Base-by-base conservation (phyloP, 2,329 filamentous ascomycete genomes). In the Fusarium dlaminii region DNA sequence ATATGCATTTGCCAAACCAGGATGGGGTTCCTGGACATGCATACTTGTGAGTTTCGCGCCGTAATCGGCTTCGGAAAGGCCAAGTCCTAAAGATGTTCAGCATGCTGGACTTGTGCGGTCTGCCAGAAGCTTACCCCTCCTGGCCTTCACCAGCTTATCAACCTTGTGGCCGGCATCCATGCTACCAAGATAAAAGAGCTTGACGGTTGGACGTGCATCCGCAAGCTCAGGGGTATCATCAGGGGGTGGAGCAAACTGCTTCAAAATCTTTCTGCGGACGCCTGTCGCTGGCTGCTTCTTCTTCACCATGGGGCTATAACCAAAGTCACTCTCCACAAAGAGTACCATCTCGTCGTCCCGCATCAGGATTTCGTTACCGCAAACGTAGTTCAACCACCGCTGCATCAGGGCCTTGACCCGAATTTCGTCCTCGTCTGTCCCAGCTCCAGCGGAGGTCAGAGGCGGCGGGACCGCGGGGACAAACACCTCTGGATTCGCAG, bases 91-190 rank as follows among this genome's bases (percentile, higher is more conserved):
- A 63, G 30, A 17, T 42, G 58, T 78, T 80, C 78, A 79, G 68
- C 60, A 72, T 62, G 22, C 22, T 46, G 29, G 45, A 49, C 11
- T 43, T 40, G 43, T 40, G n/a, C 30, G 30, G 30, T 52, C 22
- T 45, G 29, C n/a, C 24, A 34, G 18, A 54, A 20, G 30, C 79
- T 20, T 89, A 97, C 96, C 94, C 91, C 95, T 90, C 80, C 96
- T 90, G 69, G 93, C 91, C 84, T 98, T 98, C 74, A 99, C 96
- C 39, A 98, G 89, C 80, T 92, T 94, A 80, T 99, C 96, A 37
- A 99, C 91, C 84, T 98, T 98, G 83, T 99, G 96, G 48, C 95
- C 94, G n/a, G 94, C 91, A 81, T 98, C 96, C 94, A 99, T 97
- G 12, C 94, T 92, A 27, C 94, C 94, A 29, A 99, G 87, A 80